Conservation (phyloP, 1,284 basidiomycete genomes). For the Ustilago sp. region DNA sequence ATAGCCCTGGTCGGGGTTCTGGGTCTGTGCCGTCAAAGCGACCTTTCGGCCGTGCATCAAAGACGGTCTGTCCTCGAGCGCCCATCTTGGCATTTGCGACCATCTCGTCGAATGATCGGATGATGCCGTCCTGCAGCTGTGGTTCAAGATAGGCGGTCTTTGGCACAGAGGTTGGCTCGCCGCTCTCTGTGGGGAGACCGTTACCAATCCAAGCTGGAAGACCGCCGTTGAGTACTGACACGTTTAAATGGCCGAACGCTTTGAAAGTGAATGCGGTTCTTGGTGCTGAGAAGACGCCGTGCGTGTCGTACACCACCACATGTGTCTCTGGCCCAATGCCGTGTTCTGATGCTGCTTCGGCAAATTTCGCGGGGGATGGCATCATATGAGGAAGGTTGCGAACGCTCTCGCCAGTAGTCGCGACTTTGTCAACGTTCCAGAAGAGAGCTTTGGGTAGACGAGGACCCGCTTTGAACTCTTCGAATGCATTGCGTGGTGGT, state of each 20-base stretch:
- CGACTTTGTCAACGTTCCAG: slow-evolving; percentile 82
- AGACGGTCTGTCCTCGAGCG: slow-evolving; percentile 77
- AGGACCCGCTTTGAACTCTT: slow-evolving; percentile 76
- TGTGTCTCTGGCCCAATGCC: slow-evolving; percentile 82
- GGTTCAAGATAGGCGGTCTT: slow-evolving; percentile 72
- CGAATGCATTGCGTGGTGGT: slow-evolving; percentile 73
- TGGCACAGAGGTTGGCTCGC: slow-evolving; percentile 22
- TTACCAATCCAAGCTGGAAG: slow-evolving; percentile 63
- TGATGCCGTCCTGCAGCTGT: slow-evolving; percentile 72
- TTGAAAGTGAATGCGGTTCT: slow-evolving; percentile 62
- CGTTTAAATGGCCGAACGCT: slow-evolving; percentile 61
- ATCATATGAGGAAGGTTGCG: slow-evolving; percentile 87
- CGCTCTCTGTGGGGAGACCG: slow-evolving; percentile 49
- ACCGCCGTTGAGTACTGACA: slow-evolving; percentile 66
- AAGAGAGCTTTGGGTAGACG: slow-evolving; percentile 82
- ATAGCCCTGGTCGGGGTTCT: slow-evolving; percentile 87
- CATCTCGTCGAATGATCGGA: slow-evolving; percentile 84
- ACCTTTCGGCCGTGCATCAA: slow-evolving; percentile 86
- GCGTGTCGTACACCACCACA: slow-evolving; percentile 83
- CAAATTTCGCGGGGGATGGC: slow-evolving; percentile 80
- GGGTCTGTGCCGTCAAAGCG: slow-evolving; percentile 82
- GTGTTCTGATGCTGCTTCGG: slow-evolving; percentile 79
- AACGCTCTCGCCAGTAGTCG: slow-evolving; percentile 62
- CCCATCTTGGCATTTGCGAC: slow-evolving; percentile 77
- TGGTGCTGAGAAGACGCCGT: slow-evolving; percentile 55